These are phyloP conservation scores for Schizosaccharomyces japonicus DNA, from an alignment of 805 yeast genomes.

Conservation along the genomic window DNA sequence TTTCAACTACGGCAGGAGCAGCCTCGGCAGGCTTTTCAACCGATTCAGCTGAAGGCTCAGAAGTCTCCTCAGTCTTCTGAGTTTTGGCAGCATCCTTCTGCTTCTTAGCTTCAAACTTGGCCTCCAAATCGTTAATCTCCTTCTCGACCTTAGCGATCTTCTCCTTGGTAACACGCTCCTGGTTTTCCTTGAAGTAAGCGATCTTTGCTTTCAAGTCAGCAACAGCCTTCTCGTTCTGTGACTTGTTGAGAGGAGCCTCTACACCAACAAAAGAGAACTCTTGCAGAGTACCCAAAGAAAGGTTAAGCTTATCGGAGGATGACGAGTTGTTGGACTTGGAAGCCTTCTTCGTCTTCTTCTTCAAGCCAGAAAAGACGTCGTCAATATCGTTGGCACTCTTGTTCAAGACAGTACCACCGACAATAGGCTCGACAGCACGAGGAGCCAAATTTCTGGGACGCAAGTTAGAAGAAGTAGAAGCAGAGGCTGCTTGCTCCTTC, in stretches of 20 bases:
- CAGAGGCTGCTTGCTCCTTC: slow-evolving; percentile 6
- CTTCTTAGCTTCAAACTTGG: slow-evolving; percentile 21
- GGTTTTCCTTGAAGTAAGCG: slow-evolving; percentile 40
- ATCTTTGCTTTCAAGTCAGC: slow-evolving; percentile 50
- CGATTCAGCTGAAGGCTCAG: no score
- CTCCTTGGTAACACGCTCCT: slow-evolving; percentile 57
- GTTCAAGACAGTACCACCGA: slow-evolving; percentile 39
- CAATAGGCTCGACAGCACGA: slow-evolving; percentile 26
- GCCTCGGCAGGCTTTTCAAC: no score
- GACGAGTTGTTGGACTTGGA: slow-evolving; percentile 11
- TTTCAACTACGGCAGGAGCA: no score
- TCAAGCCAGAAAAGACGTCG: slow-evolving; percentile 24
- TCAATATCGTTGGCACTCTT: slow-evolving; percentile 40
- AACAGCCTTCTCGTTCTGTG: slow-evolving; percentile 42
- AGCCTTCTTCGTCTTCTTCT: slow-evolving; percentile 20
- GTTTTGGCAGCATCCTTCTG: slow-evolving; percentile 5
- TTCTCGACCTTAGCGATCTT: slow-evolving; percentile 56
- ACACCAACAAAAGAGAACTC: slow-evolving; percentile 54
- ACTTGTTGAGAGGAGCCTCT: slow-evolving; percentile 52
- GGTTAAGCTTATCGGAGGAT: slow-evolving; percentile 12
- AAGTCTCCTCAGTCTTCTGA: not conserved
- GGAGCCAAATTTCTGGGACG: slow-evolving; percentile 12
- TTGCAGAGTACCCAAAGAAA: slow-evolving; percentile 61
- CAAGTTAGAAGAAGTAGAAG: slow-evolving; percentile 9
- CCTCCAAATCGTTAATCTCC: slow-evolving; percentile 44